Evolutionary conservation across 768 basidiomycete genomes (phyloP).

Genomic region (Suillus brevipes): DNA sequence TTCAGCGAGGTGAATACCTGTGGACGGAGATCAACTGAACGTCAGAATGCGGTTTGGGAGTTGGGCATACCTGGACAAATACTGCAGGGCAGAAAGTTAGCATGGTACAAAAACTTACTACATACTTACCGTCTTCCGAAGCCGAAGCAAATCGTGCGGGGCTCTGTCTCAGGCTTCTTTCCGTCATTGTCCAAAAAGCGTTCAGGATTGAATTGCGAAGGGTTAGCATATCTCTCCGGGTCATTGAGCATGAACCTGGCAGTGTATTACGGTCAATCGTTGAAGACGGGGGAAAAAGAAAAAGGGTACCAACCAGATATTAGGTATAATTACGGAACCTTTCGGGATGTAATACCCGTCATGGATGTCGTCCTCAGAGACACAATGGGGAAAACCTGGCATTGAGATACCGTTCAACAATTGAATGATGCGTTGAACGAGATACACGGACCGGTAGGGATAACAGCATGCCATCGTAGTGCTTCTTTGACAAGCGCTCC

Average conservation of each 20-base stretch:
- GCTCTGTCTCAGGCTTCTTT: conserved; percentile 45
- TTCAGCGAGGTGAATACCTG: conserved; percentile 48
- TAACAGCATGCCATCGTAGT: conserved; percentile 41
- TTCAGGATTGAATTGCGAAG: conserved; percentile 53
- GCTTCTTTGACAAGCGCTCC: conserved; percentile 64
- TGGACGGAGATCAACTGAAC: conserved; percentile 15
- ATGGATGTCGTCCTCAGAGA: conserved; percentile 60
- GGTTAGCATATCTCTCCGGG: conserved; percentile 43
- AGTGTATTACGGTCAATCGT: neutral
- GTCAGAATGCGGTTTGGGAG: neutral
- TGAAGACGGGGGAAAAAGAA: conserved; percentile 13
- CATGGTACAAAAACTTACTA: conserved; percentile 8
- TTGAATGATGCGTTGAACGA: conserved; percentile 27
- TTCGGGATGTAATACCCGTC: conserved; percentile 64
- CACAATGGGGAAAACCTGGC: conserved; percentile 45
- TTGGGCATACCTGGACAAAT: conserved; percentile 11
- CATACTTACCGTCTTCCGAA: conserved; percentile 54
- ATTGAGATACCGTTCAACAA: conserved; percentile 31
- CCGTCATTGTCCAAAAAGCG: conserved; percentile 41
- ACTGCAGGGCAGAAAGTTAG: conserved; percentile 9
- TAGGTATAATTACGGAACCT: conserved; percentile 28
- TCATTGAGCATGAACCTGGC: conserved; percentile 25
- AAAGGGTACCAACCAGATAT: conserved; percentile 19
- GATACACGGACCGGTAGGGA: conserved; percentile 42
- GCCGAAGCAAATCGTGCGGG: conserved; percentile 58